phyloP scores from a whole-genome alignment of 2,329 filamentous ascomycete genomes.

The Ophiostoma pallidulum region DNA sequence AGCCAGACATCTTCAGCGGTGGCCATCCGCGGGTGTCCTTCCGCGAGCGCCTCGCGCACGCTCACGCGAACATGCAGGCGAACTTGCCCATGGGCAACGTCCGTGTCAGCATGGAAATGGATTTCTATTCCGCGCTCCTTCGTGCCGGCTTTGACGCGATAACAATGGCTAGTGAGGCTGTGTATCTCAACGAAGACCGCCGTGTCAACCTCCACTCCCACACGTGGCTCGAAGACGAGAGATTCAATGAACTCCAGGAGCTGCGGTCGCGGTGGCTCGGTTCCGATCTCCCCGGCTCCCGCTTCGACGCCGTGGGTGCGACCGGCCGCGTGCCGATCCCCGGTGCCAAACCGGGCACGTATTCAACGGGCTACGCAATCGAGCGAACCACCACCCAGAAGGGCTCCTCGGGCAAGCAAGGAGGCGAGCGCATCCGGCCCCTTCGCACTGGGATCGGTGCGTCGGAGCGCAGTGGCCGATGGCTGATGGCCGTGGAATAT shows the following conservation, averaged over 20 bases:
- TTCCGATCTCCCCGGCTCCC: conserved; percentile 36
- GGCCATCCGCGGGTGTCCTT: conserved; percentile 28
- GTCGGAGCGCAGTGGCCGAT: conserved; percentile 66
- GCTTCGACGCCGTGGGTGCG: conserved; percentile 43
- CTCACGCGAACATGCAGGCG: conserved; percentile 85
- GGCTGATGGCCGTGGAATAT: conserved; percentile 68
- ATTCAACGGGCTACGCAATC: conserved; percentile 53
- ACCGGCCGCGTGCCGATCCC: conserved; percentile 48
- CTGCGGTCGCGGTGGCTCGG: conserved; percentile 42
- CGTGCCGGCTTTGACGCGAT: conserved; percentile 80
- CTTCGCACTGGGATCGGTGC: conserved; percentile 63
- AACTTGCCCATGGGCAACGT: conserved; percentile 77
- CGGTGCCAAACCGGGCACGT: conserved; percentile 29
- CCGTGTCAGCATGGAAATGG: conserved; percentile 75
- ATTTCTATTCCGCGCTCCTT: conserved; percentile 87
- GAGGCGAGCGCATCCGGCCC: conserved; percentile 32
- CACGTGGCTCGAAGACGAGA: conserved; percentile 89
- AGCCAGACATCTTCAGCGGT: conserved; percentile 11
- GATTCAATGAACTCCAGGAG: conserved; percentile 65
- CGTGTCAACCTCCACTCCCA: conserved; percentile 61
- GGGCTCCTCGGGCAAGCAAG: conserved; percentile 35
- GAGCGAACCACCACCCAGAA: conserved; percentile 60
- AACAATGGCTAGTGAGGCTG: conserved; percentile 88
- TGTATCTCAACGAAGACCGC: conserved; percentile 83
- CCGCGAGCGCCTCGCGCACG: conserved; percentile 54